Evolutionary conservation across 257 asterid species (phyloP).

Genomic region (Lycium ferocissimum): DNA sequence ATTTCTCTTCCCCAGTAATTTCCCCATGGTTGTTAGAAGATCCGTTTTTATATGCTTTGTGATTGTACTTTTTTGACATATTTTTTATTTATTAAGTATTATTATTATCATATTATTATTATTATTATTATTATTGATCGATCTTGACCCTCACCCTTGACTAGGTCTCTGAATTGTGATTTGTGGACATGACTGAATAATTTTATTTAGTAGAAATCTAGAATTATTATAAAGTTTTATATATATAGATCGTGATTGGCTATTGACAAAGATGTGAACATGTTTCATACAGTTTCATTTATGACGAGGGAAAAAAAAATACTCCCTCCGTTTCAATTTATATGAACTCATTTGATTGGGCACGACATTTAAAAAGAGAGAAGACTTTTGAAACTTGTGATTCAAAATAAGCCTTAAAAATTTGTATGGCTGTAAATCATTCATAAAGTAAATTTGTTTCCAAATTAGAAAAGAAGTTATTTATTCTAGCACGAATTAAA

Average conservation of each 20-base stretch:
- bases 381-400: too few species aligned
- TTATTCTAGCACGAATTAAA: too few species aligned
- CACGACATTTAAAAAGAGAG: not conserved
- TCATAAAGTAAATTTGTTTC: too few species aligned
- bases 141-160: conserved; percentile 14
- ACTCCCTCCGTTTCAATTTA: too few species aligned
- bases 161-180: conserved; percentile 1
- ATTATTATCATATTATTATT: not conserved
- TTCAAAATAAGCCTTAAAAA: too few species aligned
- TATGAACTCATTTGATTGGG: too few species aligned
- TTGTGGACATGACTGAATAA: not conserved
- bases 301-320: not conserved
- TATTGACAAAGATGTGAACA: conserved; percentile 8
- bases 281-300: not conserved
- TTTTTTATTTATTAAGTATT: too few species aligned
- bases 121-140: not conserved
- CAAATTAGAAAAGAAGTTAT: too few species aligned
- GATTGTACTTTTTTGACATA: not conserved
- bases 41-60: not conserved
- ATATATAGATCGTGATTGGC: not conserved
- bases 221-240: not conserved
- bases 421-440: too few species aligned
- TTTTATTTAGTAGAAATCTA: not conserved
- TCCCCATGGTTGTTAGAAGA: not conserved
- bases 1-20: not conserved